Evolutionary conservation across 768 basidiomycete species (phyloP).

Genomic region (Lactarius sp.): DNA sequence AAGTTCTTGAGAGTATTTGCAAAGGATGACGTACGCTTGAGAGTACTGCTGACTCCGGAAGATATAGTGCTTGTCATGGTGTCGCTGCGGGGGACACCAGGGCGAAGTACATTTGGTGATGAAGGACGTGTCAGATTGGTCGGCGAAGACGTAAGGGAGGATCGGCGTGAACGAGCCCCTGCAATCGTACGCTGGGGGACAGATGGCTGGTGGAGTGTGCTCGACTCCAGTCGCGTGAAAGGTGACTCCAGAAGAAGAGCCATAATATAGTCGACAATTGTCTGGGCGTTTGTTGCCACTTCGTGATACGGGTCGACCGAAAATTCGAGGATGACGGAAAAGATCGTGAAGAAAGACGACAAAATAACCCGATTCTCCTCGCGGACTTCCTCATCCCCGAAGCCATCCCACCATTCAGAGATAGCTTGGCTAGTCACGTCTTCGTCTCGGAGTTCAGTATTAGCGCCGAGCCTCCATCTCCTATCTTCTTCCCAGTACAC

Average conservation of each 20-base stretch:
- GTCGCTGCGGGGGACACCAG: constrained; percentile 51
- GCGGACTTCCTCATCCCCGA: constrained; percentile 57
- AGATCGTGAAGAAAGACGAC: constrained; percentile 93
- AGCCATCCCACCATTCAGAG: constrained; percentile 70
- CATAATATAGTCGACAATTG: constrained; percentile 88
- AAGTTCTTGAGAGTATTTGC: constrained; percentile 69
- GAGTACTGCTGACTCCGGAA: constrained; percentile 57
- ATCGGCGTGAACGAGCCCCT: constrained; percentile 39
- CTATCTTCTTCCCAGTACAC: constrained; percentile 91
- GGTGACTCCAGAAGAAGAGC: constrained; percentile 87
- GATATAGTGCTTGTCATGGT: constrained; percentile 59
- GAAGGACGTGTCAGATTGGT: constrained; percentile 37
- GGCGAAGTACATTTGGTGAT: constrained; percentile 45
- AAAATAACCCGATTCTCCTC: constrained; percentile 79
- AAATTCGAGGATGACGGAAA: constrained; percentile 80
- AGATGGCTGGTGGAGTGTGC: constrained; percentile 53
- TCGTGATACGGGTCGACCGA: constrained; percentile 92
- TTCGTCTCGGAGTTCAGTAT: constrained; percentile 45
- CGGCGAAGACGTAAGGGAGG: constrained; percentile 50
- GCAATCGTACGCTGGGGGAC: constrained; percentile 32
- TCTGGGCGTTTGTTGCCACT: constrained; percentile 86
- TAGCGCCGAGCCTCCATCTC: constrained; percentile 45
- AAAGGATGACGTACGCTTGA: constrained; percentile 76
- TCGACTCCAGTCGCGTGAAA: constrained; percentile 67
- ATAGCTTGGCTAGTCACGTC: constrained; percentile 70